These are phyloP conservation scores for Microcyclosporella mali DNA, from an alignment of 2,329 filamentous ascomycete species.

Conservation along the genomic window DNA sequence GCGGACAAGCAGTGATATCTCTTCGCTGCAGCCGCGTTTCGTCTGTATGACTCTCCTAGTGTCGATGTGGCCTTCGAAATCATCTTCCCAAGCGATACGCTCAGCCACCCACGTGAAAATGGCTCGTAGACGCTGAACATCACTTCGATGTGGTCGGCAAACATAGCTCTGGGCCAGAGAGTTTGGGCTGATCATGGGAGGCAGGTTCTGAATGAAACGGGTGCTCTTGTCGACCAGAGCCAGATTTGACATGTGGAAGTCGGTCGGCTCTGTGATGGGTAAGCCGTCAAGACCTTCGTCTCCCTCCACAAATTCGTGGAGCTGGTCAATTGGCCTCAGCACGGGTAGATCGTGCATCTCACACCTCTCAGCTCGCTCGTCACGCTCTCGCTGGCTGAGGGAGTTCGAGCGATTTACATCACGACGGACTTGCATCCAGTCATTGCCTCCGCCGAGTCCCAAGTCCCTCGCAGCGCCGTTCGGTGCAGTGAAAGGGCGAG, in stretches of 20 bases:
- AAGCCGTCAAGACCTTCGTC: slow-evolving; percentile 83
- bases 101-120: slow-evolving; percentile 99
- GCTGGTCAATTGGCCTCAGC: slow-evolving; percentile 80
- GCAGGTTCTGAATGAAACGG: slow-evolving; percentile 72
- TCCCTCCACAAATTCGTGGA: slow-evolving; percentile 78
- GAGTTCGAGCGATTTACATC: slow-evolving; percentile 96
- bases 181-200: slow-evolving; percentile 72
- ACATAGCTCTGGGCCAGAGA: slow-evolving; percentile 85
- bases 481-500: slow-evolving; percentile 23
- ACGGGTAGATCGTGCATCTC: slow-evolving; percentile 91
- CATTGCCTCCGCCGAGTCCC: slow-evolving; percentile 59
- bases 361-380: slow-evolving; percentile 79
- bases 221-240: slow-evolving; percentile 91
- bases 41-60: slow-evolving; percentile 76
- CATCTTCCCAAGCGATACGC: slow-evolving; percentile 90
- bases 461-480: slow-evolving; percentile 57
- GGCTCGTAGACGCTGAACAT: slow-evolving; percentile 83
- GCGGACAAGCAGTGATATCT: slow-evolving; percentile 78
- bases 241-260: slow-evolving; percentile 67
- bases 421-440: slow-evolving; percentile 96
- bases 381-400: slow-evolving; percentile 77
- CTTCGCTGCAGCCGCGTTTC: slow-evolving; percentile 77
- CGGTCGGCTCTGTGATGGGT: slow-evolving; percentile 72
- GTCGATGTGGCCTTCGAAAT: slow-evolving; percentile 79
- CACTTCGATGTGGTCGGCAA: slow-evolving; percentile 87